phyloP scores from a whole-genome alignment of 768 basidiomycete genomes.

The Leccinum arenicola region DNA sequence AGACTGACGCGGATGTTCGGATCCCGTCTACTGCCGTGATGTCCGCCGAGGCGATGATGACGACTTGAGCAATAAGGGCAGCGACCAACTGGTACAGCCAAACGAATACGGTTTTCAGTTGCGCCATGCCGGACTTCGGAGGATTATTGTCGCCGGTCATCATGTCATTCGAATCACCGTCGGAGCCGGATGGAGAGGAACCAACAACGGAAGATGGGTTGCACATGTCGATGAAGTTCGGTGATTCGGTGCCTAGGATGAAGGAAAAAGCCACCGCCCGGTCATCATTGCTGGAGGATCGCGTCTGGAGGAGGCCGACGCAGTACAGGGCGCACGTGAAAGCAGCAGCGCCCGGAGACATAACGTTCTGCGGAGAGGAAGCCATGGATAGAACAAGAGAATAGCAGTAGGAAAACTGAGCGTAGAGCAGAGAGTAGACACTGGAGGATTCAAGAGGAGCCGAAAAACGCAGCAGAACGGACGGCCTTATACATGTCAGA shows the following conservation, averaged over 20 bases:
- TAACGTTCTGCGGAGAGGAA: neutral
- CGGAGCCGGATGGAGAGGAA: neutral
- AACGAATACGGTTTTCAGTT: constrained; percentile 4
- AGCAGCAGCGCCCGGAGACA: neutral
- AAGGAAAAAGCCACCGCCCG: neutral
- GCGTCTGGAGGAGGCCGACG: neutral
- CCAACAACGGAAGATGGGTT: neutral
- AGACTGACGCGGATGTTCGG: neutral
- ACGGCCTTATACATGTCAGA: neutral
- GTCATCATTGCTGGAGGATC: neutral
- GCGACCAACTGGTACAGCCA: constrained; percentile 8
- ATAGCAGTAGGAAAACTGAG: neutral
- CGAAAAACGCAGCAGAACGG: no score
- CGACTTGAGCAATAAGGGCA: constrained; percentile 3
- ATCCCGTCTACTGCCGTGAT: constrained; percentile 12
- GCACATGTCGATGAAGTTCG: neutral
- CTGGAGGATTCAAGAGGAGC: neutral
- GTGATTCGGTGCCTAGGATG: neutral
- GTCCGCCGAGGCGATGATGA: constrained; percentile 2
- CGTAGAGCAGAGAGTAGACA: neutral
- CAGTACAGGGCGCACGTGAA: constrained; percentile 1
- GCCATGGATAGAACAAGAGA: constrained; percentile 7
- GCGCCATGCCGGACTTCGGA: neutral
- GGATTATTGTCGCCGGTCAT: neutral
- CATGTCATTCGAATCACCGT: neutral